Evolutionary conservation across 768 basidiomycete genomes (phyloP).

Genomic region (Pilatotrama ljubarskyi): DNA sequence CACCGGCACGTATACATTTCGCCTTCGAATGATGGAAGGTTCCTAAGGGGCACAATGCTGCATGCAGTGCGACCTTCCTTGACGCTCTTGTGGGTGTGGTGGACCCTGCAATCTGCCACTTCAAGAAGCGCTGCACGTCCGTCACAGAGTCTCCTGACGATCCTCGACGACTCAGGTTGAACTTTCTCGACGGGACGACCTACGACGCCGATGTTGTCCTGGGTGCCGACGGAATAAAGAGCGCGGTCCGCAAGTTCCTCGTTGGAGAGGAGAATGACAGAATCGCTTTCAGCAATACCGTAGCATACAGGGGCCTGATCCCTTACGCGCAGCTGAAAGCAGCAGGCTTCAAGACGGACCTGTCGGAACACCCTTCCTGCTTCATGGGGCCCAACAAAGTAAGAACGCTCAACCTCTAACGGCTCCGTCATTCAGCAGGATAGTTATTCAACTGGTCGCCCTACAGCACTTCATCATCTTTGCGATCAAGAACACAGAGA

Average conservation of each 20-base stretch:
- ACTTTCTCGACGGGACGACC: slow-evolving; percentile 50
- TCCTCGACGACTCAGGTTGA: slow-evolving; percentile 31
- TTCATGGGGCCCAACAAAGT: slow-evolving; percentile 44
- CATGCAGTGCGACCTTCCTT: slow-evolving; percentile 47
- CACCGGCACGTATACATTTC: slow-evolving; percentile 38
- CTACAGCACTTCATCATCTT: slow-evolving; percentile 53
- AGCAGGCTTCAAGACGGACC: slow-evolving; percentile 44
- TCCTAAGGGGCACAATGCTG: not conserved
- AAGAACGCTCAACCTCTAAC: not conserved
- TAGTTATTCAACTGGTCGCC: not conserved
- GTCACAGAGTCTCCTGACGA: slow-evolving; percentile 17
- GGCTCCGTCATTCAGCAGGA: not conserved
- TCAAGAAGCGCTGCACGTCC: slow-evolving; percentile 48
- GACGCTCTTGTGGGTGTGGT: slow-evolving; percentile 48
- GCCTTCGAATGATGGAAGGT: not conserved
- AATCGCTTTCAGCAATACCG: slow-evolving; percentile 45
- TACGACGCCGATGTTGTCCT: slow-evolving; percentile 50
- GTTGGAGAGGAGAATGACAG: slow-evolving; percentile 26
- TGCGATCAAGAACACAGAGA: slow-evolving; percentile 43
- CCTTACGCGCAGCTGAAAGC: slow-evolving; percentile 38
- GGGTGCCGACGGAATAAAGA: slow-evolving; percentile 41
- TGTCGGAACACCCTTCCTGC: slow-evolving; percentile 38
- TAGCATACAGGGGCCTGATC: slow-evolving; percentile 52
- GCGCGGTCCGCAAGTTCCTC: slow-evolving; percentile 40
- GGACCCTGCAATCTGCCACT: slow-evolving; percentile 43